Base-by-base conservation (phyloP, 179 eudicot genomes). In the Beta macrorhiza region DNA sequence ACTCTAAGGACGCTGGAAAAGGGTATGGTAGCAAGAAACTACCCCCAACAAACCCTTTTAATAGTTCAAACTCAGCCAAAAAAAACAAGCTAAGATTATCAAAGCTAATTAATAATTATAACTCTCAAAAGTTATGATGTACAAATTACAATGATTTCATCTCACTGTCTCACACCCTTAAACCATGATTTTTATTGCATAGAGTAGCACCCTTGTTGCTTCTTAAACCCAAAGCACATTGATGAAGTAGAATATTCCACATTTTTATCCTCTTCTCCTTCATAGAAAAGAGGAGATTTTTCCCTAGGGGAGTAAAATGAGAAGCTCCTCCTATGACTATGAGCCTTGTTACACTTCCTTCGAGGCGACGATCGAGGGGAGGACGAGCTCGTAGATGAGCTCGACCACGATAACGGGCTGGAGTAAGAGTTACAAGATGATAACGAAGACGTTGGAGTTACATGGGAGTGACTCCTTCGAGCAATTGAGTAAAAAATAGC, bases 171-270 rank as follows among this genome's bases (percentile, higher is more conserved):
- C 55, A 62, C 37, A 70, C 49, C 72, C 49, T 20, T 61, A 71
- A 72, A 9, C 37, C 37, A 49, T n/a, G 11, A 49, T n/a, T 51
- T 37, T 53, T 82, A 53, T 72, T 76, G 78, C 76, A 85, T 77
- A 3, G 84, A 64, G 67, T 76, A 72, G 37, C 81, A 83, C 78
- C 77, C 81, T 49, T 84, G 75, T 53, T 78, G 82, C 17, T 84
- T 67, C 64, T 74, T 75, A 58, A 72, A 61, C 61, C 89, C 89
- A 65, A 86, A 89, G 75, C 91, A 90, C 82, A 83, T 53, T 68
- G 70, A 52, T 13, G 78, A 49, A 29, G 85, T 67, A 77, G 62
- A 75, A 49, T 84, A 86, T 59, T 61, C 25, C 25, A 65, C 51
- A 42, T 69, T 47, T 8, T 53, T 44, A 4, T 42, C 13, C 5